Conservation (phyloP, 2,329 filamentous ascomycete species). For the Fusarium agapanthi region DNA sequence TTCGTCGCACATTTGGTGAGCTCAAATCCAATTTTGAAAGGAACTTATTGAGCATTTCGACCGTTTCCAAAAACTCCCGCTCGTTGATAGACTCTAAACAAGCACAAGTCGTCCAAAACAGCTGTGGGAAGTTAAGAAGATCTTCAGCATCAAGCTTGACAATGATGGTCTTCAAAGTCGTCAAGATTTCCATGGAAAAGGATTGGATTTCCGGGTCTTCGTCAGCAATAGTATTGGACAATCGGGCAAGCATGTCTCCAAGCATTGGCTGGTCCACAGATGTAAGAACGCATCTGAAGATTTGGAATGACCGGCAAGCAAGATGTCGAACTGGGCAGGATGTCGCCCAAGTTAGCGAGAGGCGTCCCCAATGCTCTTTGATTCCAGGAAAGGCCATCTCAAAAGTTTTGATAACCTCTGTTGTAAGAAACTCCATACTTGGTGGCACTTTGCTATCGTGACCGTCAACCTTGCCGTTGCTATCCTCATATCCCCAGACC, state of each 20-base stretch:
- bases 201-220: slow-evolving; percentile 94
- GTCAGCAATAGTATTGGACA: slow-evolving; percentile 97
- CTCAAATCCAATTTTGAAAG: slow-evolving; percentile 84
- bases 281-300: slow-evolving; percentile 93
- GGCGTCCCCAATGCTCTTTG: slow-evolving; percentile 88
- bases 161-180: slow-evolving; percentile 91
- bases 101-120: slow-evolving; percentile 98
- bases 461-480: slow-evolving; percentile 79
- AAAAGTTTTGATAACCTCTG: slow-evolving; percentile 85
- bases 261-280: slow-evolving; percentile 93
- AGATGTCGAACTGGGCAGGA: slow-evolving; percentile 95
- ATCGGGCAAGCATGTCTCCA: slow-evolving; percentile 91
- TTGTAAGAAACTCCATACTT: slow-evolving; percentile 86
- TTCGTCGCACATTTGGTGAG: slow-evolving; percentile 71
- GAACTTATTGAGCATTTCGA: slow-evolving; percentile 90
- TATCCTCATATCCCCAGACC: slow-evolving; percentile 94
- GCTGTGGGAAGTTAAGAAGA: slow-evolving; percentile 87
- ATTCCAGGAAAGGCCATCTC: slow-evolving; percentile 84
- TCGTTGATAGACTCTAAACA: slow-evolving; percentile 98
- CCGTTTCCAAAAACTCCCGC: slow-evolving; percentile 88
- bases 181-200: slow-evolving; percentile 97
- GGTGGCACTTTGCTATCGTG: slow-evolving; percentile 82
- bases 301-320: slow-evolving; percentile 95
- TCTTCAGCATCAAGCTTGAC: slow-evolving; percentile 81
- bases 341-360: slow-evolving; percentile 94